A percentile compares a stretch with the other conserved stretches of the same genome.
These are phyloP conservation scores for Paramecium primaurelia DNA, from an alignment of 73 alveolate genomes.

Conservation along the genomic window DNA sequence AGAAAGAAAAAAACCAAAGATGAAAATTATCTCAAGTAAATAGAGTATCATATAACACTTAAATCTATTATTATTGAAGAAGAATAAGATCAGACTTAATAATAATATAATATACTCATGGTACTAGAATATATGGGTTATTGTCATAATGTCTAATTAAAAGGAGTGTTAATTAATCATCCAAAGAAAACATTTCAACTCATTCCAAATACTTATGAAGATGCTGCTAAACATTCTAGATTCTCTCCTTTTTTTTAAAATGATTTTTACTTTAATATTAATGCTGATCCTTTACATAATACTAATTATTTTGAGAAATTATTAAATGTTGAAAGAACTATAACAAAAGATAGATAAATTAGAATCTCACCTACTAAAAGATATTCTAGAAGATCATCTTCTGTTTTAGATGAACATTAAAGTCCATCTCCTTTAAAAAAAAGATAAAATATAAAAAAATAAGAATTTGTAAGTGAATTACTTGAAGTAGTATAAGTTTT, in stretches of 20 bases:
- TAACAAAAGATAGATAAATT: not conserved
- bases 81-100: not conserved
- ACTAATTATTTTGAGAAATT: not conserved
- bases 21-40: not conserved
- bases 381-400: not conserved
- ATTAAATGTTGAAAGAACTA: not conserved
- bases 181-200: not conserved
- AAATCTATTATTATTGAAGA: not conserved
- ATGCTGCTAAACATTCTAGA: not conserved
- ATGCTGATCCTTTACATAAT: not conserved
- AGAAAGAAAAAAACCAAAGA: not conserved
- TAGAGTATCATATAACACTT: not conserved
- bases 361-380: not conserved
- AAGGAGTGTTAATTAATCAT: not conserved
- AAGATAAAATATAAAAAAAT: not conserved
- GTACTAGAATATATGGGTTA: not conserved
- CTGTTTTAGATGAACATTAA: not conserved
- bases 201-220: not conserved
- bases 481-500: not conserved
- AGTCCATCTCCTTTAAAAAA: conserved; percentile 25
- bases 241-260: not conserved
- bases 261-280: not conserved
- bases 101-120: not conserved
- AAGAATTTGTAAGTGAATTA: not conserved
- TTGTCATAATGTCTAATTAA: not conserved